Evolutionary conservation across 2,329 filamentous ascomycete species (phyloP).

Genomic region (Ascochyta koolunga): DNA sequence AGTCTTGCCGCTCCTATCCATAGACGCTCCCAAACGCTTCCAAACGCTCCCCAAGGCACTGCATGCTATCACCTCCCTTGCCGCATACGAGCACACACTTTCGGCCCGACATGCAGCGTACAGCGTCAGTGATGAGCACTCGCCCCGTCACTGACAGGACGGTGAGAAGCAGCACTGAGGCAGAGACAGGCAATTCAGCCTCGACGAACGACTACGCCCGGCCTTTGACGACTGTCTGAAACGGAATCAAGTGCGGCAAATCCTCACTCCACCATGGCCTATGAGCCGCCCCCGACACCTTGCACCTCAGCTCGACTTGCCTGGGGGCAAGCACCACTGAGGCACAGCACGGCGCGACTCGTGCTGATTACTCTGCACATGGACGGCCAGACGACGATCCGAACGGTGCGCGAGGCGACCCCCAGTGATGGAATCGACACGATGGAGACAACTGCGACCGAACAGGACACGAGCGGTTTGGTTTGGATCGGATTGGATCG

Average conservation of each 20-base stretch:
- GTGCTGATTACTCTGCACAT: neutral
- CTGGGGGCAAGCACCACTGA: neutral
- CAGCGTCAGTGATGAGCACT: slow-evolving; percentile 1
- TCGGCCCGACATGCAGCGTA: neutral
- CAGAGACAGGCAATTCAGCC: neutral
- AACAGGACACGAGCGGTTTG: neutral
- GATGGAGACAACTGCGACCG: neutral
- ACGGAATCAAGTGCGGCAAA: neutral
- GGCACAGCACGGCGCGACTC: neutral
- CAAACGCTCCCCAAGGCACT: neutral
- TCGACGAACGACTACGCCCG: neutral
- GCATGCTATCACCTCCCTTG: neutral
- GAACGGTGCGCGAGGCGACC: neutral
- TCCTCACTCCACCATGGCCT: neutral
- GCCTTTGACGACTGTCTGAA: neutral
- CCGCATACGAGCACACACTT: neutral
- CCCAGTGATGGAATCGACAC: neutral
- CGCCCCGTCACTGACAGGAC: neutral
- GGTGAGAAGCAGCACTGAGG: neutral
- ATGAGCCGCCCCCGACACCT: neutral
- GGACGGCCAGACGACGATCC: neutral
- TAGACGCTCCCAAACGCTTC: neutral
- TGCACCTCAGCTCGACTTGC: neutral
- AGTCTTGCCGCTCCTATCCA: neutral
- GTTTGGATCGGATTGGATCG: no score